These are phyloP conservation scores for Aspergillus sp. DNA, from an alignment of 2,329 filamentous ascomycete species.

Conservation along the genomic window DNA sequence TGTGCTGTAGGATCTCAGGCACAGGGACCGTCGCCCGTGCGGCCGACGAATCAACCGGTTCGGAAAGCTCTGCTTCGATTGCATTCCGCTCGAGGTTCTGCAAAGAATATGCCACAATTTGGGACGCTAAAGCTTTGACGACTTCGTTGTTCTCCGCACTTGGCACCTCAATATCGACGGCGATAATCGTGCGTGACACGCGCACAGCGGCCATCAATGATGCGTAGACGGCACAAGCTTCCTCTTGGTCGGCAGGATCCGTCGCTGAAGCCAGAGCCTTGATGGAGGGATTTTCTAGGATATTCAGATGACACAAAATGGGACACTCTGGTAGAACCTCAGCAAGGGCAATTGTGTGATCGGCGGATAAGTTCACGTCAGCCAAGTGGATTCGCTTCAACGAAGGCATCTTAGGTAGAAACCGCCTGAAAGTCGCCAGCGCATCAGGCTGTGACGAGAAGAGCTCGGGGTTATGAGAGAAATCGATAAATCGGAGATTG, in stretches of 20 bases:
- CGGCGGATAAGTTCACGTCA: constrained; percentile 78
- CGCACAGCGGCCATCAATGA: constrained; percentile 85
- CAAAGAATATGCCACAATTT: constrained; percentile 91
- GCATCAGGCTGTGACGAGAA: constrained; percentile 74
- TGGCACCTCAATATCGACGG: constrained; percentile 88
- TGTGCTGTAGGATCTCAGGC: constrained; percentile 81
- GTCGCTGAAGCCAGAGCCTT: constrained; percentile 72
- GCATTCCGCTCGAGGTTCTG: constrained; percentile 83
- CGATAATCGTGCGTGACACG: constrained; percentile 78
- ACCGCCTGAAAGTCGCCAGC: constrained; percentile 72
- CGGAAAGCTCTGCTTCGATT: constrained; percentile 57
- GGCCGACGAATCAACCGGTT: constrained; percentile 47
- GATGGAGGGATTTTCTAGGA: constrained; percentile 70
- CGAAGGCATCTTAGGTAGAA: constrained; percentile 73
- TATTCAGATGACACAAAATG: constrained; percentile 78
- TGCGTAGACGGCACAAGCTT: constrained; percentile 90
- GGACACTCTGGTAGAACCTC: constrained; percentile 85
- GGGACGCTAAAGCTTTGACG: constrained; percentile 86
- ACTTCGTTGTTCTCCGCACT: constrained; percentile 79
- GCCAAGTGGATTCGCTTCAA: constrained; percentile 84
- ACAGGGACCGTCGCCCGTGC: constrained; percentile 54
- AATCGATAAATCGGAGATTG: constrained; percentile 82
- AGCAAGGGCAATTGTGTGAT: constrained; percentile 86
- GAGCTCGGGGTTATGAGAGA: constrained; percentile 83
- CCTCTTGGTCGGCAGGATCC: constrained; percentile 79